phyloP scores from a whole-genome alignment of 768 basidiomycete species.

The Lactarius psammicola region DNA sequence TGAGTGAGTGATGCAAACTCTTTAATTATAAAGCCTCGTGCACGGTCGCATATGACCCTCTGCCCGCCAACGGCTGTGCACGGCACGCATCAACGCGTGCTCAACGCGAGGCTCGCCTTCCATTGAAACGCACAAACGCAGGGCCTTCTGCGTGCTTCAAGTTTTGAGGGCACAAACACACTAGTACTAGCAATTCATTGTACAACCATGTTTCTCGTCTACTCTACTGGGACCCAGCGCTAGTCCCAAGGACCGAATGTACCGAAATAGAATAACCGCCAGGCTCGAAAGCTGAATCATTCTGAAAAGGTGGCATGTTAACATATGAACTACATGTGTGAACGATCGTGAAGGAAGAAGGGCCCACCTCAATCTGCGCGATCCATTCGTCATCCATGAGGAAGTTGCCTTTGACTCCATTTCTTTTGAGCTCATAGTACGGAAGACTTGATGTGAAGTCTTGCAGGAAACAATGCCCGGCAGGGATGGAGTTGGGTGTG shows the following conservation, averaged over 20 bases:
- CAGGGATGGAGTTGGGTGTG: neutral
- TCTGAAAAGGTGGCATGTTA: neutral
- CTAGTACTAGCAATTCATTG: no score
- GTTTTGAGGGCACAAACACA: neutral
- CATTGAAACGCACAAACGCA: neutral
- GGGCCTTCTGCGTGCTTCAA: constrained; percentile 1
- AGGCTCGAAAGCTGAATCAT: neutral
- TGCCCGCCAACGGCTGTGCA: constrained; percentile 9
- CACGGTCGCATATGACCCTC: neutral
- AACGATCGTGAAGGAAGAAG: no score
- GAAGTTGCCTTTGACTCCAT: neutral
- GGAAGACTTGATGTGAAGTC: constrained; percentile 15
- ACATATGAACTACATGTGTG: neutral
- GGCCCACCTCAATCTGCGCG: constrained; percentile 13
- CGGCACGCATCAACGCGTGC: constrained; percentile 20
- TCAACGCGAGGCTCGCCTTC: constrained; percentile 14
- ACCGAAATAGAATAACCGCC: neutral
- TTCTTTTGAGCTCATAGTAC: constrained; percentile 14
- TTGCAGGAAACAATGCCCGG: constrained; percentile 8
- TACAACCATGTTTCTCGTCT: neutral
- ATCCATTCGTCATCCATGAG: constrained; percentile 22
- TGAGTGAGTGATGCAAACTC: neutral
- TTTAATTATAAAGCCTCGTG: constrained; percentile 9
- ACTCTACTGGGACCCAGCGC: neutral
- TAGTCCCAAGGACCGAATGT: constrained; percentile 3